A percentile compares a stretch with the other conserved stretches of the same genome.
phyloP scores from a whole-genome alignment of 148 eudicot genomes.

The Silene uniflora region DNA sequence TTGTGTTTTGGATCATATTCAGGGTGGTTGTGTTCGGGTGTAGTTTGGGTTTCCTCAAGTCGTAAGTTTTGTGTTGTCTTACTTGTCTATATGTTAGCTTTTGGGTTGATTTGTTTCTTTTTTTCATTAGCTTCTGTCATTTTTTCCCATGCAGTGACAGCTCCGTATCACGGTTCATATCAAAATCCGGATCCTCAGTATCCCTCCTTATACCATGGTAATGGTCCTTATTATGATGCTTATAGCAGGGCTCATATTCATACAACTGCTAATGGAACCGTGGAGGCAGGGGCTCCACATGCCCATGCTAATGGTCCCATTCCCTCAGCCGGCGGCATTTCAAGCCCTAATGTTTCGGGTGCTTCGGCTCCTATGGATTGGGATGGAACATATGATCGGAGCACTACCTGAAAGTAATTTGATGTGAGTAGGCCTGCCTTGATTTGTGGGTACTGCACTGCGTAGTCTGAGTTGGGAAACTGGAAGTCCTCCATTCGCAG shows the following conservation, averaged over 20 bases:
- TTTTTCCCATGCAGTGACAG: conserved; percentile 29
- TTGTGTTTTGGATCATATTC: too few species aligned
- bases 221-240: conserved; percentile 45
- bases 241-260: conserved; percentile 36
- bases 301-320: conserved; percentile 22
- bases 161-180: conserved; percentile 33
- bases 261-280: conserved; percentile 29
- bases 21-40: background rate
- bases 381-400: conserved; percentile 27
- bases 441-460: background rate
- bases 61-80: background rate
- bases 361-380: conserved; percentile 23
- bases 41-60: background rate
- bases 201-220: conserved; percentile 37
- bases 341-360: conserved; percentile 20
- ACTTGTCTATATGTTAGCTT: too few species aligned
- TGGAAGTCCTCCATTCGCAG: background rate
- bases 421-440: background rate
- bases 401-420: background rate
- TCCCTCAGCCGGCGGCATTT: conserved; percentile 15
- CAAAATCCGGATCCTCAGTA: conserved; percentile 33
- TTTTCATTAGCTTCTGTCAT: conserved; percentile 11
- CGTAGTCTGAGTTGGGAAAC: background rate
- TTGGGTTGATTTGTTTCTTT: background rate
- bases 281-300: conserved; percentile 35